Evolutionary conservation across 148 eudicot genomes (phyloP).

Genomic region (Amaranthus cruentus): DNA sequence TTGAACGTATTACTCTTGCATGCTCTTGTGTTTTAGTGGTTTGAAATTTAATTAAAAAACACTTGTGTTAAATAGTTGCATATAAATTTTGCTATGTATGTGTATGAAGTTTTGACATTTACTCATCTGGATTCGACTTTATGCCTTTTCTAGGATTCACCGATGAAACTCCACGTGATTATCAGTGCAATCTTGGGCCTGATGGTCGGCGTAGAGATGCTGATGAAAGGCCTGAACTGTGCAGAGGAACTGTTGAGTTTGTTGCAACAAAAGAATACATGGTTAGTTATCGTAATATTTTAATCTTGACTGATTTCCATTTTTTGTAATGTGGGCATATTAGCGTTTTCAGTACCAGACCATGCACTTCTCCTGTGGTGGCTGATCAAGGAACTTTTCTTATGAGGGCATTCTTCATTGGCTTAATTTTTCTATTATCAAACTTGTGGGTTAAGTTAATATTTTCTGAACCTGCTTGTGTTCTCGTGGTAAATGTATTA

Average conservation of each 20-base stretch:
- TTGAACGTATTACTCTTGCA: not conserved
- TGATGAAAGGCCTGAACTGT: constrained; percentile 95
- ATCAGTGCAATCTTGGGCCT: constrained; percentile 92
- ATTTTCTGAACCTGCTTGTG: no score
- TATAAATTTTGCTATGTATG: not conserved
- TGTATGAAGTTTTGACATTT: not conserved
- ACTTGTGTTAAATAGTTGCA: not conserved
- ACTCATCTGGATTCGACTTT: not conserved
- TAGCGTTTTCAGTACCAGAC: no score
- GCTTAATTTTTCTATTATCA: no score
- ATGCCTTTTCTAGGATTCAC: constrained; percentile 64
- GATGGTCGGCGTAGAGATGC: constrained; percentile 99
- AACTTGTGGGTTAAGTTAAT: no score
- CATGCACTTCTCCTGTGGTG: no score
- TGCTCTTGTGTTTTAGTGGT: not conserved
- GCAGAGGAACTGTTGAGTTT: constrained; percentile 98
- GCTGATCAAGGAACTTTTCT: no score
- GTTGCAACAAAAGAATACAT: constrained; percentile 86
- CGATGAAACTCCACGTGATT: constrained; percentile 95
- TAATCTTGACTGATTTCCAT: not conserved
- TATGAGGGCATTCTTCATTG: no score
- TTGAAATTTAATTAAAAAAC: not conserved
- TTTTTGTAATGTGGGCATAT: not conserved
- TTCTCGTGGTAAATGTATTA: no score
- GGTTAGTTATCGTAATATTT: constrained; percentile 40